phyloP scores from a whole-genome alignment of 2,329 filamentous ascomycete genomes.

The Teratosphaeria epicoccoides region DNA sequence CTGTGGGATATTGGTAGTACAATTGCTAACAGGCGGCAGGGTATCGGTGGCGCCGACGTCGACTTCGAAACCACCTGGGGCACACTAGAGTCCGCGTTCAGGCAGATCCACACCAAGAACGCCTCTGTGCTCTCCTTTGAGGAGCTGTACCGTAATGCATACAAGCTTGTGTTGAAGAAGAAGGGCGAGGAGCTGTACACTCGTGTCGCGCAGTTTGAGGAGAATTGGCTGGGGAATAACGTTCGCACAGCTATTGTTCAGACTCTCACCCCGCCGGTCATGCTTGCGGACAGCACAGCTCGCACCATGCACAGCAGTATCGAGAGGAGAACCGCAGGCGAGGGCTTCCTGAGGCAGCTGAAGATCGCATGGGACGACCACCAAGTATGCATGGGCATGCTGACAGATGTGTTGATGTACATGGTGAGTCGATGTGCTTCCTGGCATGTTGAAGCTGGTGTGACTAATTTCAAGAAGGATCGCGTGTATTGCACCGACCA shows the following conservation, averaged over 20 bases:
- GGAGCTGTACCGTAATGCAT: constrained; percentile 84
- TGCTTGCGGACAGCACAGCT: constrained; percentile 33
- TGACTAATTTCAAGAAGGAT: constrained; percentile 44
- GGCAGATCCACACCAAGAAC: constrained; percentile 85
- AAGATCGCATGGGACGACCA: constrained; percentile 80
- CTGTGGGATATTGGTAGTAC: too few species aligned
- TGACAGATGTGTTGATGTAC: constrained; percentile 87
- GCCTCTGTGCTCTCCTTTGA: constrained; percentile 87
- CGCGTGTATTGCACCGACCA: constrained; percentile 68
- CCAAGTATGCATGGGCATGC: constrained; percentile 89
- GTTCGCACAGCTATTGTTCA: constrained; percentile 61
- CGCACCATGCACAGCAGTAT: constrained; percentile 50
- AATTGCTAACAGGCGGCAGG: constrained; percentile 25
- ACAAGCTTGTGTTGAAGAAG: constrained; percentile 86
- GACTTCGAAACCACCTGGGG: constrained; percentile 84
- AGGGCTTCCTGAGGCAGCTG: constrained; percentile 68
- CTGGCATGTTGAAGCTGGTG: constrained; percentile 2
- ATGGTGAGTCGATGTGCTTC: constrained; percentile 47
- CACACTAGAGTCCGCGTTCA: constrained; percentile 63
- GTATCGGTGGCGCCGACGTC: constrained; percentile 49
- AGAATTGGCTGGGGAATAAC: constrained; percentile 63
- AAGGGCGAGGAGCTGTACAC: constrained; percentile 74
- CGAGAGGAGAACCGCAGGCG: constrained; percentile 69
- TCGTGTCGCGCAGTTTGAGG: constrained; percentile 69
- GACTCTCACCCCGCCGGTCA: constrained; percentile 59